These are phyloP conservation scores for Ogataea neopini DNA, from an alignment of 805 yeast species.

Conservation along the genomic window DNA sequence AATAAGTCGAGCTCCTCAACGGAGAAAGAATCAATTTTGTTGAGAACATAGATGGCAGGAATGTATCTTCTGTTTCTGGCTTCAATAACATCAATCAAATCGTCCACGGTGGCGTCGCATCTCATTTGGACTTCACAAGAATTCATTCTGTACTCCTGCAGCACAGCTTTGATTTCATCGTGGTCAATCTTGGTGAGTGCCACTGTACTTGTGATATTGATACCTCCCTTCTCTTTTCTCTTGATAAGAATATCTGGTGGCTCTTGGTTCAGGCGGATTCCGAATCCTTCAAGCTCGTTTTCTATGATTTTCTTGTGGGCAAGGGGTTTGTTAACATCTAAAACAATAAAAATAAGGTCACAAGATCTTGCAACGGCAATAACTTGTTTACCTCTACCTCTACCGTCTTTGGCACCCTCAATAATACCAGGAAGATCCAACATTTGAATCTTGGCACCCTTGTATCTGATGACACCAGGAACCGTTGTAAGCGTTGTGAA, in stretches of 20 bases:
- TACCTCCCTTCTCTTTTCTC: conserved; percentile 95
- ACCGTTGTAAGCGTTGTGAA: conserved; percentile 97
- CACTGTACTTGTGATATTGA: conserved; percentile 89
- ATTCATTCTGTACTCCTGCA: conserved; percentile 92
- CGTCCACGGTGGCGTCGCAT: conserved; percentile 98
- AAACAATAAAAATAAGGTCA: conserved; percentile 85
- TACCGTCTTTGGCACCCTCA: conserved; percentile 90
- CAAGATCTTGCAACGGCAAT: conserved; percentile 99
- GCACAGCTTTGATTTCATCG: conserved; percentile 94
- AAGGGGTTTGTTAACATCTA: conserved; percentile 95
- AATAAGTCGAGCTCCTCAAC: conserved; percentile 89
- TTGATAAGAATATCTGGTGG: conserved; percentile 93
- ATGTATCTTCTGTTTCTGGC: conserved; percentile 88
- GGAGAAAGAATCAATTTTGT: conserved; percentile 94
- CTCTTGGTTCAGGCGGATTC: conserved; percentile 86
- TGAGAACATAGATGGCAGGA: conserved; percentile 92
- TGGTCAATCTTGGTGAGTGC: conserved; percentile 88
- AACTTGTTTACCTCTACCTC: conserved; percentile 93
- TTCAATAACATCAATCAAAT: conserved; percentile 90
- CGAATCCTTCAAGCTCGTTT: conserved; percentile 95
- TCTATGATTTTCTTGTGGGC: conserved; percentile 94
- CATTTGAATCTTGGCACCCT: conserved; percentile 98
- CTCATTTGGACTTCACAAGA: conserved; percentile 96
- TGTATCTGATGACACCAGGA: conserved; percentile 93
- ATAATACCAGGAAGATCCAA: conserved; percentile 87